Conservation (phyloP, 2,329 filamentous ascomycete genomes). For the Talaromyces piceae region DNA sequence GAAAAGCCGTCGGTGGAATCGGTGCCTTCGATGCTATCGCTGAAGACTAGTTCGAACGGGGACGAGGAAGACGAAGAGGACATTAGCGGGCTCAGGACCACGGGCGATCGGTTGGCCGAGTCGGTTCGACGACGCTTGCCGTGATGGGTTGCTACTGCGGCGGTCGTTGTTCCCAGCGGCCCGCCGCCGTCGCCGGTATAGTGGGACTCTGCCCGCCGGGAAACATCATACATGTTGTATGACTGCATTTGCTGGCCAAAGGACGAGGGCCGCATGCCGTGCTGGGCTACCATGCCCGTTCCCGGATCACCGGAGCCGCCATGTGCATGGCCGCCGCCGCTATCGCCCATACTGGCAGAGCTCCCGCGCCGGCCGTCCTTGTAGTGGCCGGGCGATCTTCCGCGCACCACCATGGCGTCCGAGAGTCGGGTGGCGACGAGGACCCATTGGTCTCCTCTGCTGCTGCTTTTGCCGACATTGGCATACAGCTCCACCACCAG, state of each 20-base stretch:
- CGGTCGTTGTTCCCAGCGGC: neutral
- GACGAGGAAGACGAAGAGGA: neutral
- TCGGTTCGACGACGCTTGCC: neutral
- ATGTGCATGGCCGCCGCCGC: conserved; percentile 52
- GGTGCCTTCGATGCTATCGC: conserved; percentile 35
- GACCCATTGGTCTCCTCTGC: conserved; percentile 54
- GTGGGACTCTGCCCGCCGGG: neutral
- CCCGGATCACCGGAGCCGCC: conserved; percentile 23
- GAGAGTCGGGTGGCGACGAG: conserved; percentile 67
- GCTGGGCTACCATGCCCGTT: neutral
- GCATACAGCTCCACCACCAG: conserved; percentile 79
- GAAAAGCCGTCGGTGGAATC: conserved; percentile 29
- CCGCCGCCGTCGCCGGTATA: neutral
- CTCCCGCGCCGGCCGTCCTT: conserved; percentile 63
- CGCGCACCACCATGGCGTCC: conserved; percentile 78
- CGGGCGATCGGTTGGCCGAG: neutral
- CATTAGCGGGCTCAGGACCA: neutral
- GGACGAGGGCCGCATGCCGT: neutral
- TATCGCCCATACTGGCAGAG: conserved; percentile 62
- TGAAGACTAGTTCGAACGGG: conserved; percentile 20
- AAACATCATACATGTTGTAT: neutral
- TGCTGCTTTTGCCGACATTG: conserved; percentile 41
- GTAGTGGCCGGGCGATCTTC: conserved; percentile 74
- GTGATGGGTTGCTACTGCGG: neutral
- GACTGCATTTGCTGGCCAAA: no score